These are phyloP conservation scores for Moesziomyces antarcticus DNA, from an alignment of 1,284 basidiomycete genomes.

Conservation along the genomic window DNA sequence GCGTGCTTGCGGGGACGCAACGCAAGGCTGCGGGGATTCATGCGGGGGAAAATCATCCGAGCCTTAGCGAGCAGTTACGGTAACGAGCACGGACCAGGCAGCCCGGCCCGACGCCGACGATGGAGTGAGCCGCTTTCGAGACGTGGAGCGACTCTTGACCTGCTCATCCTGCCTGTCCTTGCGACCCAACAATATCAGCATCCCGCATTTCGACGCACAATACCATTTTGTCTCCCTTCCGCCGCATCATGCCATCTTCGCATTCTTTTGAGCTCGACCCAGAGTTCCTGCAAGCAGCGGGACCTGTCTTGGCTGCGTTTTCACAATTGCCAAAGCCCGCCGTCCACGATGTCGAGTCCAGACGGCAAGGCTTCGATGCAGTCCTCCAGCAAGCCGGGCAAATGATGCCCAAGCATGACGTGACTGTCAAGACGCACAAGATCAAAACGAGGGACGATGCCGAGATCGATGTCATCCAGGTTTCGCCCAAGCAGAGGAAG, in stretches of 20 bases:
- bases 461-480: slow-evolving; percentile 19
- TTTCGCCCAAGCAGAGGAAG: slow-evolving; percentile 16
- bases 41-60: too few species aligned
- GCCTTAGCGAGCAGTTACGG: too few species aligned
- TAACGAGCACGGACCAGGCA: too few species aligned
- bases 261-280: slow-evolving; percentile 17
- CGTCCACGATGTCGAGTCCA: slow-evolving; percentile 15
- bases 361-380: slow-evolving; percentile 5
- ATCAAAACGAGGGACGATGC: slow-evolving; percentile 27
- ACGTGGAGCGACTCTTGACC: too few species aligned
- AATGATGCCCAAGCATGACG: slow-evolving; percentile 4
- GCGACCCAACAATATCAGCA: too few species aligned
- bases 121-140: too few species aligned
- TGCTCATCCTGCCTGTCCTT: too few species aligned
- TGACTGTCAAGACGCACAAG: slow-evolving; percentile 19
- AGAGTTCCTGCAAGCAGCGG: slow-evolving; percentile 19
- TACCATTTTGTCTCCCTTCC: too few species aligned
- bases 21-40: slow-evolving; percentile 1
- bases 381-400: background rate
- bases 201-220: too few species aligned
- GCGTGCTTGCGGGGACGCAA: background rate
- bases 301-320: slow-evolving; percentile 11
- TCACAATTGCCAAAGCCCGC: slow-evolving; percentile 6
- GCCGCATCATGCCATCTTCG: background rate
- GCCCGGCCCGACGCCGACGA: too few species aligned